Percentiles rank a stretch among this genome's conserved stretches.
These are phyloP conservation scores for Nigrospora osmanthi DNA, from an alignment of 2,329 filamentous ascomycete species.

Conservation along the genomic window DNA sequence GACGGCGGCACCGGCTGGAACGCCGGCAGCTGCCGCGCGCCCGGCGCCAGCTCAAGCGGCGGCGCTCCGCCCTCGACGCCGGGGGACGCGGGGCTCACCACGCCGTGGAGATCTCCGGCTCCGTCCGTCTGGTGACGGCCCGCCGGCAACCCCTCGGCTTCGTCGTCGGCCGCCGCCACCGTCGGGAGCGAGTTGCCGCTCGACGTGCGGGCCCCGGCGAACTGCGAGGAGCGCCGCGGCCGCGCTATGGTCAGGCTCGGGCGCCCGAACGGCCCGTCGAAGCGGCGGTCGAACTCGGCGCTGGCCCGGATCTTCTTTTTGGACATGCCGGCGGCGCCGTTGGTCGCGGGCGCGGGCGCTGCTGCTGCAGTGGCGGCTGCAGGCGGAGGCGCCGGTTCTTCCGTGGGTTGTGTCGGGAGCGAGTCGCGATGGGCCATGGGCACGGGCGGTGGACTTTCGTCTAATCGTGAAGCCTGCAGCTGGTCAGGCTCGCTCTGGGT, in stretches of 20 bases:
- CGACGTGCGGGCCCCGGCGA: neutral
- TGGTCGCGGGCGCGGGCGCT: neutral
- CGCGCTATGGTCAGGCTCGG: slow-evolving; percentile 13
- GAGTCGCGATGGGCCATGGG: neutral
- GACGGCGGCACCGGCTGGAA: slow-evolving; percentile 6
- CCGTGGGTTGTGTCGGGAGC: too few relatives aligned
- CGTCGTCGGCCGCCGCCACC: too few relatives aligned
- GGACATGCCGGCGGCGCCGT: neutral
- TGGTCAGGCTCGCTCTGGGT: slow-evolving; percentile 1
- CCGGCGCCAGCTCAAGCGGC: too few relatives aligned
- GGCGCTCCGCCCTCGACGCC: too few relatives aligned
- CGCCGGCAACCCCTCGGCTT: too few relatives aligned
- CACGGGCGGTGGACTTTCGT: neutral
- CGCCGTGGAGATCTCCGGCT: too few relatives aligned
- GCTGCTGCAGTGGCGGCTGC: neutral
- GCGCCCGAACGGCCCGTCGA: slow-evolving; percentile 15
- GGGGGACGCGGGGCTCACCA: too few relatives aligned
- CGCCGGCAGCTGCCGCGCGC: neutral
- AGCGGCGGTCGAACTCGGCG: slow-evolving; percentile 15
- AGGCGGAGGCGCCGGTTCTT: too few relatives aligned
- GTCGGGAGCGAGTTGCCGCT: too few relatives aligned
- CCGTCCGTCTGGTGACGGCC: too few relatives aligned
- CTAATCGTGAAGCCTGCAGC: neutral
- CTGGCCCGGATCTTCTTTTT: slow-evolving; percentile 9
- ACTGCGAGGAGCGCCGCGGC: slow-evolving; percentile 4